A percentile compares a stretch with the other conserved stretches of the same genome.
Evolutionary conservation across 2,329 filamentous ascomycete species (phyloP).

Genomic region (Scorias spongiosa): DNA sequence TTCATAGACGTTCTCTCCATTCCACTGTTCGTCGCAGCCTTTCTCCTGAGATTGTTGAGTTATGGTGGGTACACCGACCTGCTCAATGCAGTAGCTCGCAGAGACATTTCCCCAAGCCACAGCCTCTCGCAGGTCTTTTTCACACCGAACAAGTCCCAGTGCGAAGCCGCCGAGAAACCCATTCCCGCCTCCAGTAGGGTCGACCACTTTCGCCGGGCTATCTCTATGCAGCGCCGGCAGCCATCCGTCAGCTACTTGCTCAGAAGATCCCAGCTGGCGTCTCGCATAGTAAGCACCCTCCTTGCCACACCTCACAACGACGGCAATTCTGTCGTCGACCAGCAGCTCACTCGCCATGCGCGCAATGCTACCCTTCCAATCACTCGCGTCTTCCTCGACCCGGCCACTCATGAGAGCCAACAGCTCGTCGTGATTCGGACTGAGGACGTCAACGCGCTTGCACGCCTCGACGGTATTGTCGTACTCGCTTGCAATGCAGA

Average conservation of each 20-base stretch:
- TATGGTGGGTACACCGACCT: slow-evolving; percentile 60
- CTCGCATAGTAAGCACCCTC: slow-evolving; percentile 47
- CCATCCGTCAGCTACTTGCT: slow-evolving; percentile 35
- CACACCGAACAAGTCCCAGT: slow-evolving; percentile 38
- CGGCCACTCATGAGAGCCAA: slow-evolving; percentile 59
- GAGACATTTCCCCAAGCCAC: slow-evolving; percentile 66
- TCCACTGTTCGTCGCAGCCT: slow-evolving; percentile 30
- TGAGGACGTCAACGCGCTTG: slow-evolving; percentile 42
- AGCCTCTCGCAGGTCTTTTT: slow-evolving; percentile 49
- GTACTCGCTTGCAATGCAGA: slow-evolving; percentile 55
- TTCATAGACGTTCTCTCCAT: slow-evolving; percentile 27
- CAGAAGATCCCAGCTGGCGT: not conserved
- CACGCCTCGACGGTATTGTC: slow-evolving; percentile 38
- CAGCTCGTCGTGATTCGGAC: slow-evolving; percentile 82
- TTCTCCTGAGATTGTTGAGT: slow-evolving; percentile 22
- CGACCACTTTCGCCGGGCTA: slow-evolving; percentile 46
- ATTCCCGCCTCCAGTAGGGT: slow-evolving; percentile 90
- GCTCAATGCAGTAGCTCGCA: slow-evolving; percentile 87
- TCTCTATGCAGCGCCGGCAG: slow-evolving; percentile 58
- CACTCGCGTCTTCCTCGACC: slow-evolving; percentile 20
- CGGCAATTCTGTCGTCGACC: slow-evolving; percentile 28
- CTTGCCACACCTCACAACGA: slow-evolving; percentile 57
- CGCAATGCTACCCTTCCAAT: not conserved
- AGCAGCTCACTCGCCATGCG: slow-evolving; percentile 6
- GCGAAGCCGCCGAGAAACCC: slow-evolving; percentile 58